Evolutionary conservation across 768 basidiomycete species (phyloP).

Genomic region (Leccinum truebloodii): DNA sequence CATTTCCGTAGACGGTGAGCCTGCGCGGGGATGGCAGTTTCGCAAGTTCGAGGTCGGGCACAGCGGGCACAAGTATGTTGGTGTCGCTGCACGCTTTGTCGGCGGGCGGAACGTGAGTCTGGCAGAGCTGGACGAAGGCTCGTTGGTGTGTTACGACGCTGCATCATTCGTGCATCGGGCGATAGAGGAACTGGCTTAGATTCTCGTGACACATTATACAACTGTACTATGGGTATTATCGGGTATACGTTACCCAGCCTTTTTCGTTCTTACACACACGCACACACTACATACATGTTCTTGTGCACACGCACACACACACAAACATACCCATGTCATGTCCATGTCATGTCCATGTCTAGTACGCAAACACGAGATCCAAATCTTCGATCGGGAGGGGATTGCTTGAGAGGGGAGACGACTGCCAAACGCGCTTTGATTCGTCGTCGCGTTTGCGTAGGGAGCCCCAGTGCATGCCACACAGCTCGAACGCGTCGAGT

Average conservation of each 20-base stretch:
- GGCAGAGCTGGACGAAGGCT: constrained; percentile 37
- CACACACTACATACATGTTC: not conserved
- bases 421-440: constrained; percentile 53
- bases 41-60: constrained; percentile 56
- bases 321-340: too few relatives aligned
- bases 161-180: constrained; percentile 49
- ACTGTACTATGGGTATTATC: constrained; percentile 15
- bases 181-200: constrained; percentile 41
- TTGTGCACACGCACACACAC: not conserved
- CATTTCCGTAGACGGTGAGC: constrained; percentile 59
- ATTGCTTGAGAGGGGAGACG: constrained; percentile 42
- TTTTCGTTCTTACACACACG: not conserved
- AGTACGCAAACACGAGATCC: constrained; percentile 26
- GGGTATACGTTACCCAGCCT: constrained; percentile 12
- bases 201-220: constrained; percentile 15
- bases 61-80: constrained; percentile 57
- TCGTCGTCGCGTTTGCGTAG: constrained; percentile 45
- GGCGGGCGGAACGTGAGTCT: constrained; percentile 42
- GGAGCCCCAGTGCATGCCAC: constrained; percentile 74
- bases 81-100: constrained; percentile 62
- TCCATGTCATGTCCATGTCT: not conserved
- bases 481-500: constrained; percentile 69
- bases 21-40: constrained; percentile 67
- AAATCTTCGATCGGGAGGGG: constrained; percentile 33
- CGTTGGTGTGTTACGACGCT: constrained; percentile 49